Conservation (phyloP, 2,329 filamentous ascomycete species). For the Corniculantispora saksenae region DNA sequence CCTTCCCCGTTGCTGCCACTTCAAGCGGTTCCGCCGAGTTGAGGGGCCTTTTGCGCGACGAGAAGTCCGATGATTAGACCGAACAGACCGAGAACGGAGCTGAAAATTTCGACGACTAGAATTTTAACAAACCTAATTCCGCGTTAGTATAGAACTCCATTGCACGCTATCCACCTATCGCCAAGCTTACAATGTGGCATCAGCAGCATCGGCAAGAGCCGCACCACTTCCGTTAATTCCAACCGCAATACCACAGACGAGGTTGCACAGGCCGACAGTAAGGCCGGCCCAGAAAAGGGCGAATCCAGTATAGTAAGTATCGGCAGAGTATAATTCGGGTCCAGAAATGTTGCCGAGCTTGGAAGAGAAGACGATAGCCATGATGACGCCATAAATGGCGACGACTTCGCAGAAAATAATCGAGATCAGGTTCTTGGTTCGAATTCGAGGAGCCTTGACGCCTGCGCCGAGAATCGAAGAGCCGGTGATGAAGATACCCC, state of each 20-base stretch:
- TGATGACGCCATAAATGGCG: conserved; percentile 99
- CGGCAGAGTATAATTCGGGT: conserved; percentile 68
- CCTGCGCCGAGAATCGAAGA: conserved; percentile 96
- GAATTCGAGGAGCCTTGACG: conserved; percentile 94
- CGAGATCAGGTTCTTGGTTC: conserved; percentile 98
- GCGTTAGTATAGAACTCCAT: conserved; percentile 28
- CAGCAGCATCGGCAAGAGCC: conserved; percentile 91
- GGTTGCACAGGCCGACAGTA: conserved; percentile 92
- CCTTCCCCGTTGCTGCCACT: conserved; percentile 22
- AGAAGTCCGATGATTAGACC: conserved; percentile 93
- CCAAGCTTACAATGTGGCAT: conserved; percentile 73
- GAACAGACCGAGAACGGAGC: conserved; percentile 93
- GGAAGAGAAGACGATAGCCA: conserved; percentile 96
- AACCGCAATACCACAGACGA: conserved; percentile 93
- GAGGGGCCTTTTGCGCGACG: conserved; percentile 77
- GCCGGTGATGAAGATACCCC: conserved; percentile 98
- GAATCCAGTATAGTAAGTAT: conserved; percentile 91
- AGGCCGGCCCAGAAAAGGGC: conserved; percentile 95
- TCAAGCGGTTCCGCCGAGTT: conserved; percentile 56
- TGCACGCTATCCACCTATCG: neutral
- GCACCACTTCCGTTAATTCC: conserved; percentile 98
- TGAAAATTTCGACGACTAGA: conserved; percentile 98
- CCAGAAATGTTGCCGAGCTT: conserved; percentile 71
- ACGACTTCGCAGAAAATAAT: conserved; percentile 99
- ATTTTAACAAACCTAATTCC: conserved; percentile 88